phyloP scores from a whole-genome alignment of 2,329 filamentous ascomycete species.

The Clonostachys byssicola region DNA sequence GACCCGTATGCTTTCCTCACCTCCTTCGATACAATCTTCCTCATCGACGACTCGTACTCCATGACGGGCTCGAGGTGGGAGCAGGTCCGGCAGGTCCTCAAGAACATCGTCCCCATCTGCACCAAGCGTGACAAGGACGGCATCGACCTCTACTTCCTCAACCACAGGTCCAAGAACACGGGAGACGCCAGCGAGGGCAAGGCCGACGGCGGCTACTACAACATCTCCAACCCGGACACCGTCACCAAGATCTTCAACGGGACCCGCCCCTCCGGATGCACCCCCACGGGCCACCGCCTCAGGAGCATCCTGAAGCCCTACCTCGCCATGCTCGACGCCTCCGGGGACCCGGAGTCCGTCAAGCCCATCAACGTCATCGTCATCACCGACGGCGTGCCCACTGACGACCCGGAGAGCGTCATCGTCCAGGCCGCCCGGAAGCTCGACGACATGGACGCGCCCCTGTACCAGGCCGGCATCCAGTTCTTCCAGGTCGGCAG shows the following conservation, averaged over 20 bases:
- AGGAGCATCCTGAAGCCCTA: conserved; percentile 72
- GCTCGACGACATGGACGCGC: conserved; percentile 66
- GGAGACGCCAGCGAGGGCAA: conserved; percentile 23
- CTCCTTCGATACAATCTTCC: conserved; percentile 80
- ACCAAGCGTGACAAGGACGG: conserved; percentile 76
- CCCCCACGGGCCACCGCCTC: conserved; percentile 71
- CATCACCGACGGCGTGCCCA: conserved; percentile 82
- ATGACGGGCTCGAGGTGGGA: conserved; percentile 78
- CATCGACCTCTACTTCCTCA: conserved; percentile 89
- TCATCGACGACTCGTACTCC: conserved; percentile 88
- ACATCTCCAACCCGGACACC: conserved; percentile 51
- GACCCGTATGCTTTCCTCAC: conserved; percentile 73
- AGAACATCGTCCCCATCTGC: conserved; percentile 76
- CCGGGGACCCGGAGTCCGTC: conserved; percentile 36
- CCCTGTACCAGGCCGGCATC: conserved; percentile 79
- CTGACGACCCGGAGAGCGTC: conserved; percentile 71
- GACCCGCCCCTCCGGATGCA: conserved; percentile 61
- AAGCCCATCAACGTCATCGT: conserved; percentile 90
- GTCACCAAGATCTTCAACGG: conserved; percentile 68
- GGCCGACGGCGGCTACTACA: conserved; percentile 53
- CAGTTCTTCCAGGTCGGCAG: conserved; percentile 95
- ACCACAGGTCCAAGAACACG: conserved; percentile 46
- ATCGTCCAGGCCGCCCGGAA: conserved; percentile 65
- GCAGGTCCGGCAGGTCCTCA: conserved; percentile 67
- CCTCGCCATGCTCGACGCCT: conserved; percentile 36